A percentile compares a stretch with the other conserved stretches of the same genome.
phyloP scores from a whole-genome alignment of 2,329 filamentous ascomycete genomes.

The Hypomyces rosellus region DNA sequence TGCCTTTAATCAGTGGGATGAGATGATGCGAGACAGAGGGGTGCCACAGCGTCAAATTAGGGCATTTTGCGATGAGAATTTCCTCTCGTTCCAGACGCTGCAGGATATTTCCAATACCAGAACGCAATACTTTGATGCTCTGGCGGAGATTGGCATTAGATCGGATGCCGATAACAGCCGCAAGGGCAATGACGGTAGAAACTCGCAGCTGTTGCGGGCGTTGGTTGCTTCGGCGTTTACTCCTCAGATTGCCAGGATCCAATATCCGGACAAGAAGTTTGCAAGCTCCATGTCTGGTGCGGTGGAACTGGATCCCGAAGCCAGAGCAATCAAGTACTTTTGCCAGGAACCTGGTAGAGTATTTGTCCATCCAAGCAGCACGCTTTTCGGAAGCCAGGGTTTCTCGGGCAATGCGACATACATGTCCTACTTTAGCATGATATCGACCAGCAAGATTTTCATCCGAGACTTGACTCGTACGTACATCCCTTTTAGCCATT shows the following conservation, averaged over 20 bases:
- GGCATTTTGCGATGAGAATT: slow-evolving; percentile 78
- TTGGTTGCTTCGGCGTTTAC: slow-evolving; percentile 68
- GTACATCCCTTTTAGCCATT: slow-evolving; percentile 27
- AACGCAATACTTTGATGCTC: slow-evolving; percentile 75
- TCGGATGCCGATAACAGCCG: slow-evolving; percentile 22
- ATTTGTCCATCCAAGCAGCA: slow-evolving; percentile 87
- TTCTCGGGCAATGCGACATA: slow-evolving; percentile 73
- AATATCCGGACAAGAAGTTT: slow-evolving; percentile 94
- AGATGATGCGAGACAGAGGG: slow-evolving; percentile 50
- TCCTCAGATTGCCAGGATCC: slow-evolving; percentile 86
- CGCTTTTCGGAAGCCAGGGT: slow-evolving; percentile 73
- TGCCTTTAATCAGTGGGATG: slow-evolving; percentile 77
- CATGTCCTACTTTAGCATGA: slow-evolving; percentile 85
- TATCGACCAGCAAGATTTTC: slow-evolving; percentile 88
- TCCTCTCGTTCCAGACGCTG: slow-evolving; percentile 75
- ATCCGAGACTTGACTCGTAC: slow-evolving; percentile 82
- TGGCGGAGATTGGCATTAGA: slow-evolving; percentile 81
- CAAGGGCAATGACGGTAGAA: slow-evolving; percentile 20
- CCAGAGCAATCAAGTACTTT: slow-evolving; percentile 87
- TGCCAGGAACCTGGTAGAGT: slow-evolving; percentile 79
- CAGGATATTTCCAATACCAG: slow-evolving; percentile 83
- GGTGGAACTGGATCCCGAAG: slow-evolving; percentile 89
- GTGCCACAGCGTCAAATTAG: slow-evolving; percentile 57
- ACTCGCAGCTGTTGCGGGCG: slow-evolving; percentile 54
- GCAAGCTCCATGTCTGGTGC: slow-evolving; percentile 79